Conservation (phyloP, 2,329 filamentous ascomycete genomes). For the Monosporascus sp. region DNA sequence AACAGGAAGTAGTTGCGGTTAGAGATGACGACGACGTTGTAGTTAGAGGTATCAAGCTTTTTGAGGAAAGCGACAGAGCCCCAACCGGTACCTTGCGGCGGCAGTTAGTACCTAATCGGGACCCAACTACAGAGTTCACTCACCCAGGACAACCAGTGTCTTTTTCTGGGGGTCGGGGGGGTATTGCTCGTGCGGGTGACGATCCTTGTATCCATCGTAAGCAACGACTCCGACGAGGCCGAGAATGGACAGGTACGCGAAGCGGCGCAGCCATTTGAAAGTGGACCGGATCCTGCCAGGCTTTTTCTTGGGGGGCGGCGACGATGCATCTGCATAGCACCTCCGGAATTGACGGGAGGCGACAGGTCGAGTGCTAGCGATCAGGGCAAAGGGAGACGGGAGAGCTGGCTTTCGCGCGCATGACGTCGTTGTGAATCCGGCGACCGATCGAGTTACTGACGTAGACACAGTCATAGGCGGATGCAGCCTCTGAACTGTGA, state of each 20-base stretch:
- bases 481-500: slow-evolving; percentile 14
- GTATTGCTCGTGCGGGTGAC: slow-evolving; percentile 75
- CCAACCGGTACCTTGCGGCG: slow-evolving; percentile 78
- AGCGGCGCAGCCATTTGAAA: slow-evolving; percentile 77
- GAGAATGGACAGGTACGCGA: slow-evolving; percentile 70
- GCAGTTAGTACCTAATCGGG: no score
- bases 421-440: slow-evolving; percentile 23
- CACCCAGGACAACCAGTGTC: slow-evolving; percentile 93
- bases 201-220: slow-evolving; percentile 78
- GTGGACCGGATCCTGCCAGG: slow-evolving; percentile 58
- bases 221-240: slow-evolving; percentile 65
- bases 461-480: slow-evolving; percentile 26
- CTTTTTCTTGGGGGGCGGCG: slow-evolving; percentile 43
- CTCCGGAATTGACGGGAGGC: slow-evolving; percentile 38
- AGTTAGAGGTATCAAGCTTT: slow-evolving; percentile 98
- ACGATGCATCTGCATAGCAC: slow-evolving; percentile 45
- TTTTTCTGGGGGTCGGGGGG: slow-evolving; percentile 86
- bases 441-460: slow-evolving; percentile 15
- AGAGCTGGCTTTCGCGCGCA: slow-evolving; percentile 23
- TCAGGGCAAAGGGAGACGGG: slow-evolving; percentile 21
- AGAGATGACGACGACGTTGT: slow-evolving; percentile 97
- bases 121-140: slow-evolving; percentile 12
- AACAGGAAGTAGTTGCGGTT: slow-evolving; percentile 99
- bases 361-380: slow-evolving; percentile 31
- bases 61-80: slow-evolving; percentile 92